A percentile compares a stretch with the other conserved stretches of the same genome.
Conservation (phyloP, 176 grass and related monocot species). For the Cenchrus purpureus region DNA sequence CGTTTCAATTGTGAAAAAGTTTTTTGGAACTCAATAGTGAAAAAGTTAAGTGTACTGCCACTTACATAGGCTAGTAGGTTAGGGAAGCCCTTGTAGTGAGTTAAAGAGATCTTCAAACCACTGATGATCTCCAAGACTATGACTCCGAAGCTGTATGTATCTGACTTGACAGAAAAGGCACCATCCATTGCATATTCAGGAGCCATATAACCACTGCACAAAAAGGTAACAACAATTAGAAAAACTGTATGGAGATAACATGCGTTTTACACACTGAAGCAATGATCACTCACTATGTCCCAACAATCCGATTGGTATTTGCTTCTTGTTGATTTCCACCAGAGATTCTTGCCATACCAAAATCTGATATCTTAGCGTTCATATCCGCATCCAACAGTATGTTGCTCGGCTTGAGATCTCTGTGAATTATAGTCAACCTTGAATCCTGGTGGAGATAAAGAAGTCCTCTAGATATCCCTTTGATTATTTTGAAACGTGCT, state of each 20-base stretch:
- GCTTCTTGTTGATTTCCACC: conserved; percentile 45
- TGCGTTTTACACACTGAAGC: no score
- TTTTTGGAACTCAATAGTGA: no score
- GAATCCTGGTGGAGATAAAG: not conserved
- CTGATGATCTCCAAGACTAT: conserved; percentile 72
- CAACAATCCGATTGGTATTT: conserved; percentile 57
- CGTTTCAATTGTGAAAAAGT: not conserved
- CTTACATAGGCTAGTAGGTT: conserved; percentile 64
- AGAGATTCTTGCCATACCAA: conserved; percentile 72
- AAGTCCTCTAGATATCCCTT: not conserved
- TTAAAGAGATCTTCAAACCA: conserved; percentile 49
- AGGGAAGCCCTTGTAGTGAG: not conserved
- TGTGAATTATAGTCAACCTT: conserved; percentile 43
- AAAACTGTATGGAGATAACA: not conserved
- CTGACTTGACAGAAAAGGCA: conserved; percentile 58
- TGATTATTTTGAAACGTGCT: no score
- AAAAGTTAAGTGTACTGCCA: not conserved
- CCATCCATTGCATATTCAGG: conserved; percentile 82
- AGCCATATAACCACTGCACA: conserved; percentile 60
- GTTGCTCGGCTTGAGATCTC: conserved; percentile 64
- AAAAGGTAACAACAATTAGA: not conserved
- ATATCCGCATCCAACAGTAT: conserved; percentile 55
- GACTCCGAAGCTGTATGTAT: conserved; percentile 60
- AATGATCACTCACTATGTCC: conserved; percentile 58
- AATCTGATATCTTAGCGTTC: conserved; percentile 75